These are phyloP conservation scores for Arthromyces matolae DNA, from an alignment of 768 basidiomycete species.

Conservation along the genomic window DNA sequence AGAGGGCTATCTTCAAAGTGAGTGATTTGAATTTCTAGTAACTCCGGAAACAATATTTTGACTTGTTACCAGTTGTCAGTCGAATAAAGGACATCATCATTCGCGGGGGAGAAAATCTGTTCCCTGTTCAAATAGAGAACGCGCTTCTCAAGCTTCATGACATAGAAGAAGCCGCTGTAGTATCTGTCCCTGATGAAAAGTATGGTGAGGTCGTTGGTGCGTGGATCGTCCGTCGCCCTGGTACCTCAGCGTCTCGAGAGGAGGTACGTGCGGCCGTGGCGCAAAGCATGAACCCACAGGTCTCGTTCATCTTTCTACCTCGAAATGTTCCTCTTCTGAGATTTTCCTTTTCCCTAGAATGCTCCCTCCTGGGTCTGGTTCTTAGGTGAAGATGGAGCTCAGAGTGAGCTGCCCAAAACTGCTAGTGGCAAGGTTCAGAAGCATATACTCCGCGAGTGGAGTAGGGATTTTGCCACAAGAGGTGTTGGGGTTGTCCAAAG, in stretches of 20 bases:
- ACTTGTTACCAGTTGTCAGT: constrained; percentile 67
- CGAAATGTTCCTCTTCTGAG: neutral
- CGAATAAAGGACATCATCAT: constrained; percentile 86
- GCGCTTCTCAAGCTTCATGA: constrained; percentile 49
- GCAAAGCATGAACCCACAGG: constrained; percentile 76
- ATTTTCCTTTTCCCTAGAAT: constrained; percentile 43
- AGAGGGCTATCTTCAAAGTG: constrained; percentile 74
- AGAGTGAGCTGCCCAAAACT: constrained; percentile 71
- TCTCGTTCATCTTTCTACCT: constrained; percentile 23
- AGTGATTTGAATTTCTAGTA: constrained; percentile 19
- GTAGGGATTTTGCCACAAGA: constrained; percentile 46
- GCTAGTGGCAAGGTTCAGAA: constrained; percentile 88
- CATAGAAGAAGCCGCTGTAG: constrained; percentile 69
- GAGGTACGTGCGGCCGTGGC: constrained; percentile 53
- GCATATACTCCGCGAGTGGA: constrained; percentile 70
- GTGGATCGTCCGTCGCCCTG: constrained; percentile 61
- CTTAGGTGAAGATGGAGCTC: constrained; percentile 58
- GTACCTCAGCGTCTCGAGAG: constrained; percentile 39
- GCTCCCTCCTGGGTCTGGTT: constrained; percentile 85
- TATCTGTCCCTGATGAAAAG: constrained; percentile 62
- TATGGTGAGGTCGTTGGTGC: constrained; percentile 82
- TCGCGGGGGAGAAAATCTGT: constrained; percentile 84
- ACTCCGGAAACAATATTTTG: neutral
- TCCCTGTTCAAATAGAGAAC: constrained; percentile 85
- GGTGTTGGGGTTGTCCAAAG: constrained; percentile 35